Percentiles rank a stretch among this genome's conserved stretches.
These are phyloP conservation scores for Umbilicaria muhlenbergii DNA, from an alignment of 495 filamentous ascomycete species.

Conservation along the genomic window DNA sequence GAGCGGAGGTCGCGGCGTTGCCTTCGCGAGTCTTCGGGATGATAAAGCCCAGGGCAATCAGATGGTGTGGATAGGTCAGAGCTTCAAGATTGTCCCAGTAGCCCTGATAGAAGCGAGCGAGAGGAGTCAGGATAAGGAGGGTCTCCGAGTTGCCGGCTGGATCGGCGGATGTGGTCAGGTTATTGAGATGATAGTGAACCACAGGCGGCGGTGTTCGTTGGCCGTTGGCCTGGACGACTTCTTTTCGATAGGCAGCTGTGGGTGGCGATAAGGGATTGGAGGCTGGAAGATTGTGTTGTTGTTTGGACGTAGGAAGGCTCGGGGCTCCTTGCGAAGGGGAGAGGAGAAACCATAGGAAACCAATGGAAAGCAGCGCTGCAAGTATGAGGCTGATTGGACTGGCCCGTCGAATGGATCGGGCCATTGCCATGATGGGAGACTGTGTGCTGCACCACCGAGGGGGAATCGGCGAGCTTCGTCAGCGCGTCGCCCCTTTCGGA, in stretches of 20 bases:
- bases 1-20: constrained; percentile 58
- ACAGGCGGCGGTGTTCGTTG: constrained; percentile 63
- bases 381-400: constrained; percentile 52
- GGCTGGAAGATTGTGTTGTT: constrained; percentile 43
- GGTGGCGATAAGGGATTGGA: constrained; percentile 67
- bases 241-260: constrained; percentile 66
- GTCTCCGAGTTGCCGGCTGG: constrained; percentile 67
- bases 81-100: constrained; percentile 93
- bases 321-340: constrained; percentile 28
- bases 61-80: constrained; percentile 77
- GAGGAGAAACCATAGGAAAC: constrained; percentile 51
- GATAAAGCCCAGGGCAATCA: constrained; percentile 94
- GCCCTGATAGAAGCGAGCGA: constrained; percentile 78
- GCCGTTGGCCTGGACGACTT: constrained; percentile 37
- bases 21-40: constrained; percentile 82
- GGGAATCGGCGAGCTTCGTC: no score
- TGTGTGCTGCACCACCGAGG: no score
- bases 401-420: constrained; percentile 47
- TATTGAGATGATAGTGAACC: constrained; percentile 86
- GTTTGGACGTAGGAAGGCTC: constrained; percentile 27
- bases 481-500: no score
- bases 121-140: constrained; percentile 80
- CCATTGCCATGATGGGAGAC: constrained; percentile 28
- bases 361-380: constrained; percentile 40
- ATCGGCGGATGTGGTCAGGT: constrained; percentile 62